A percentile compares a stretch with the other conserved stretches of the same genome.
Evolutionary conservation across 768 basidiomycete genomes (phyloP).

Genomic region (Candolleomyces eurysporus): DNA sequence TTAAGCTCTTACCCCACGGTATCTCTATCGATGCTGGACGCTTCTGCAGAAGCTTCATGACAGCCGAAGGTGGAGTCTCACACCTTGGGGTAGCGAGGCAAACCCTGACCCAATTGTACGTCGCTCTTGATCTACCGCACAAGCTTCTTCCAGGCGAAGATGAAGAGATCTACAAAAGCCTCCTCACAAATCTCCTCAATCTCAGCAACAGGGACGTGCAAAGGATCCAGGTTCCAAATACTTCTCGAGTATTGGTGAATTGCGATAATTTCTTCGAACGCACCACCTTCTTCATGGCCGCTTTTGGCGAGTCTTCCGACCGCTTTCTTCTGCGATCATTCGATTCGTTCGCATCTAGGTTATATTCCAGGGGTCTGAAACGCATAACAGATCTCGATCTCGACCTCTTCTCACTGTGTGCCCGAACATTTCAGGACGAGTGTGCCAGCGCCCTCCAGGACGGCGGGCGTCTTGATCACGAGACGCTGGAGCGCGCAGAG

Average conservation of each 20-base stretch:
- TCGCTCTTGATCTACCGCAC: background rate
- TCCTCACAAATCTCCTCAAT: background rate
- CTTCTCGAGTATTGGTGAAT: slow-evolving; percentile 17
- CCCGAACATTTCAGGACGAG: slow-evolving; percentile 24
- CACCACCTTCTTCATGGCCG: slow-evolving; percentile 31
- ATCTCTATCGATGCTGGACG: background rate
- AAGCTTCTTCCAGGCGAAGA: slow-evolving; percentile 17
- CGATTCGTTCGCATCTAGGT: slow-evolving; percentile 21
- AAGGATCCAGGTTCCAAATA: slow-evolving; percentile 31
- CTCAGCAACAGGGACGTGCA: background rate
- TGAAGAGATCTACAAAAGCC: slow-evolving; percentile 5
- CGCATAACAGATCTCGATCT: slow-evolving; percentile 20
- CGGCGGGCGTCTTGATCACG: slow-evolving; percentile 8
- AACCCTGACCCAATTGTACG: background rate
- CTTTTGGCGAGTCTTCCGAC: slow-evolving; percentile 28
- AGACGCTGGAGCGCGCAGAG: slow-evolving; percentile 23
- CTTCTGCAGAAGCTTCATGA: background rate
- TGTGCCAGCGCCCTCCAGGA: slow-evolving; percentile 33
- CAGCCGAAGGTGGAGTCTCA: background rate
- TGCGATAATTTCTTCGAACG: slow-evolving; percentile 33
- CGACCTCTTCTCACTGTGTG: slow-evolving; percentile 16
- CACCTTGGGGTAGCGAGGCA: background rate
- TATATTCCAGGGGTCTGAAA: slow-evolving; percentile 23
- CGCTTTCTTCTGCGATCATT: slow-evolving; percentile 31
- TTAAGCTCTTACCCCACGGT: background rate